These are phyloP conservation scores for Skeletonema marinoi DNA, from an alignment of 108 stramenopile species.

Conservation along the genomic window DNA sequence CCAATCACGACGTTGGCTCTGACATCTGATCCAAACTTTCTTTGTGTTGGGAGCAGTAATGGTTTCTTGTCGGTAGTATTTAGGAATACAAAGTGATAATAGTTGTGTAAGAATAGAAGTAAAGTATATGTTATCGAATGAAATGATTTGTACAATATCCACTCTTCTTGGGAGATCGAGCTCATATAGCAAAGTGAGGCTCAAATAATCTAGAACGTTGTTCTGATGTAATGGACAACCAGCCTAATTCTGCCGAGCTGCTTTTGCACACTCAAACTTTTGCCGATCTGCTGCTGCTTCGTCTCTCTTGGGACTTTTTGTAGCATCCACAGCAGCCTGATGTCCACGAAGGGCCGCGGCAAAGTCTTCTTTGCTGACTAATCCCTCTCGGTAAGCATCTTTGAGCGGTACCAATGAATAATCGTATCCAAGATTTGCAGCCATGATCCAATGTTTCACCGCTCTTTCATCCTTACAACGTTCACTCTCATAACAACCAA, in stretches of 20 bases:
- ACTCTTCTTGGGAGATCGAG: background rate
- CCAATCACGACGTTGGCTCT: constrained; percentile 68
- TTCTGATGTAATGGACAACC: background rate
- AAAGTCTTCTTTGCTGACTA: background rate
- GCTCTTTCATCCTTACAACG: too few relatives aligned
- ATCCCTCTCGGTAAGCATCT: background rate
- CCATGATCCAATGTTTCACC: too few relatives aligned
- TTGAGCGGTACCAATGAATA: background rate
- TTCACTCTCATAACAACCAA: background rate
- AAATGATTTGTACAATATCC: background rate
- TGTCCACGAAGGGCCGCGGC: background rate
- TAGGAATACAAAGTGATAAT: constrained; percentile 8
- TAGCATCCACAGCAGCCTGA: background rate
- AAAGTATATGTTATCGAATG: background rate
- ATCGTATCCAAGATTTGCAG: background rate
- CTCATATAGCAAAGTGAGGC: background rate
- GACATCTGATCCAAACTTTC: constrained; percentile 60
- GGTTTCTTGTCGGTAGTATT: constrained; percentile 74
- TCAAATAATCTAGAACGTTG: too few relatives aligned
- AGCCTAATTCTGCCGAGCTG: background rate
- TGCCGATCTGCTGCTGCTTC: background rate
- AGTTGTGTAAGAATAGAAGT: background rate
- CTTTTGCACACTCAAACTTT: background rate
- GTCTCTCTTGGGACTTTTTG: background rate
- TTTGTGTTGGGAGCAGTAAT: constrained; percentile 83